Evolutionary conservation across 1,284 basidiomycete genomes (phyloP).

Genomic region (Mycosarcoma mackinlayi): DNA sequence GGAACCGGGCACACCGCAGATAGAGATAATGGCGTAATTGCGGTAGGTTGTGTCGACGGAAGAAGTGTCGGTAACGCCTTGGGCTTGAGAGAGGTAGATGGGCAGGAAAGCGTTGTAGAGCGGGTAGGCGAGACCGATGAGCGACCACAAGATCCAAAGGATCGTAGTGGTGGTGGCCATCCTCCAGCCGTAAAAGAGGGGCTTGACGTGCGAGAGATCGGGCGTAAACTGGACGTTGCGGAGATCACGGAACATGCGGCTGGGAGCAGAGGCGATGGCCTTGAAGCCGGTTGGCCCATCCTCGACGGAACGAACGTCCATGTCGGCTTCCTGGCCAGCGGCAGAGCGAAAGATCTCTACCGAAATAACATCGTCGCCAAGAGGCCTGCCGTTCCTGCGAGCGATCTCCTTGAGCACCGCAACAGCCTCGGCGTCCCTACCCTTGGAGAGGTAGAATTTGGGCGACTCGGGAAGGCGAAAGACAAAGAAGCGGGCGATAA

Average conservation of each 20-base stretch:
- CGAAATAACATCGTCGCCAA: slow-evolving; percentile 63
- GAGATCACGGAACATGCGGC: slow-evolving; percentile 20
- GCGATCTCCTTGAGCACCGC: slow-evolving; percentile 62
- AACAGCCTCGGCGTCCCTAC: slow-evolving; percentile 67
- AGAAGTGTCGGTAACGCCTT: slow-evolving; percentile 22
- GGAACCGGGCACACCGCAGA: slow-evolving; percentile 66
- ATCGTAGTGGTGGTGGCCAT: slow-evolving; percentile 61
- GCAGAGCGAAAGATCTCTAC: slow-evolving; percentile 64
- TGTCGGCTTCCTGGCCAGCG: slow-evolving; percentile 61
- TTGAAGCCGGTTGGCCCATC: slow-evolving; percentile 32
- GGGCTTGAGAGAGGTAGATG: slow-evolving; percentile 55
- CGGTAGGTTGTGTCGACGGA: slow-evolving; percentile 54
- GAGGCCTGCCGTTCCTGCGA: slow-evolving; percentile 54
- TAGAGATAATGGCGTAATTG: slow-evolving; percentile 66
- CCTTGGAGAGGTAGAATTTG: slow-evolving; percentile 66
- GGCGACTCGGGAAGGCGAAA: slow-evolving; percentile 67
- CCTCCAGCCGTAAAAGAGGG: slow-evolving; percentile 56
- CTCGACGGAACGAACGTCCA: slow-evolving; percentile 25
- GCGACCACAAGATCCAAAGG: slow-evolving; percentile 61
- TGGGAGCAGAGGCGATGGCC: slow-evolving; percentile 20
- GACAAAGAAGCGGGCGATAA: slow-evolving; percentile 62
- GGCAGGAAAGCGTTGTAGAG: slow-evolving; percentile 67
- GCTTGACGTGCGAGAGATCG: slow-evolving; percentile 60
- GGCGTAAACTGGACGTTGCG: slow-evolving; percentile 39
- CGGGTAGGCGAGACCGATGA: slow-evolving; percentile 68